These are phyloP conservation scores for Tardiomyces blankii DNA, from an alignment of 1,139 yeast species.

Conservation along the genomic window DNA sequence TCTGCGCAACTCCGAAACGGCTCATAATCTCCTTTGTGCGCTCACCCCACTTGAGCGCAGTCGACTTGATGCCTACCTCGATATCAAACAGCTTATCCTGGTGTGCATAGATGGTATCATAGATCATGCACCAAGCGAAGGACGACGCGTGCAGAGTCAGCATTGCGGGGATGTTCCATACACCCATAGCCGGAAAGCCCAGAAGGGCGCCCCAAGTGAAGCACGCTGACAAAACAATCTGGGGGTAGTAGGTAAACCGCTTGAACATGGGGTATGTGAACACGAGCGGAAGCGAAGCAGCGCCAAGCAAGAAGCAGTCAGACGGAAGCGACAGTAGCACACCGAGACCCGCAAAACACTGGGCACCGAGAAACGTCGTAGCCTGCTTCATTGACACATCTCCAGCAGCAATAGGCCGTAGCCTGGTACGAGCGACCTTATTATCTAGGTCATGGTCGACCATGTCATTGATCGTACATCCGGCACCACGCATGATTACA, in stretches of 20 bases:
- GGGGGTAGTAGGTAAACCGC: slow-evolving; percentile 92
- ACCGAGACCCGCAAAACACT: slow-evolving; percentile 64
- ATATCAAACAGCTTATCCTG: slow-evolving; percentile 88
- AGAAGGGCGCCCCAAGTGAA: slow-evolving; percentile 93
- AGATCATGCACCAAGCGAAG: slow-evolving; percentile 87
- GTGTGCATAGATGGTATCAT: slow-evolving; percentile 95
- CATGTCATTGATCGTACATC: slow-evolving; percentile 90
- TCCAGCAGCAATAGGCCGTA: slow-evolving; percentile 86
- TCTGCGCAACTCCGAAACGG: slow-evolving; percentile 55
- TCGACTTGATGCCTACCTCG: slow-evolving; percentile 84
- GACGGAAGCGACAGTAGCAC: slow-evolving; percentile 63
- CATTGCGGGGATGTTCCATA: slow-evolving; percentile 61
- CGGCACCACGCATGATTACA: slow-evolving; percentile 92
- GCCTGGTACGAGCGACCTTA: slow-evolving; percentile 77
- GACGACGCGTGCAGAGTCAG: slow-evolving; percentile 67
- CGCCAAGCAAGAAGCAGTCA: slow-evolving; percentile 76
- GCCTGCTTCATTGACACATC: slow-evolving; percentile 68
- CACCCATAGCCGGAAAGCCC: slow-evolving; percentile 95
- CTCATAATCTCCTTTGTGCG: slow-evolving; percentile 59
- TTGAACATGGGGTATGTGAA: slow-evolving; percentile 88
- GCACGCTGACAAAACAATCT: slow-evolving; percentile 66
- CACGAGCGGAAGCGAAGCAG: slow-evolving; percentile 69
- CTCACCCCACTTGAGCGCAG: slow-evolving; percentile 89
- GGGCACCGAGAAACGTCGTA: slow-evolving; percentile 59
- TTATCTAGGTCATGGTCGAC: slow-evolving; percentile 74